These are phyloP conservation scores for Drosera capensis DNA, from an alignment of 148 eudicot genomes.

Conservation along the genomic window DNA sequence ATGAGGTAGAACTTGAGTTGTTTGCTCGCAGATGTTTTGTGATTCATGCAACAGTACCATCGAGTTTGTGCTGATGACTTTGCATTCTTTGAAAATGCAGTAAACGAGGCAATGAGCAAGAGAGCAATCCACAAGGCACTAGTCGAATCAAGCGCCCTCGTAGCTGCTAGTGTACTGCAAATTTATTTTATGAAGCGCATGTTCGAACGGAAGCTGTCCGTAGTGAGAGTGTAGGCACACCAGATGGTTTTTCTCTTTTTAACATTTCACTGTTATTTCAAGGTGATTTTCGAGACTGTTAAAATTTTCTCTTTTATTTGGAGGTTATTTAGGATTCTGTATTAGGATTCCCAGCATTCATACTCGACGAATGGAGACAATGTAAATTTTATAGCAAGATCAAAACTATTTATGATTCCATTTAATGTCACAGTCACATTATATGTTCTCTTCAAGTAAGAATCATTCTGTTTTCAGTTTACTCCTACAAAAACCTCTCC, in stretches of 20 bases:
- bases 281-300: not conserved
- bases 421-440: no score
- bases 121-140: constrained; percentile 74
- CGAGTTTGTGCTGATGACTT: not conserved
- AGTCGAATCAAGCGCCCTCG: constrained; percentile 54
- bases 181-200: constrained; percentile 63
- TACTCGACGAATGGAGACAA: no score
- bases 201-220: constrained; percentile 60
- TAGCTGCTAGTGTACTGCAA: constrained; percentile 65
- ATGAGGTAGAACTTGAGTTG: no score
- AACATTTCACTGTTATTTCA: not conserved
- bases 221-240: constrained; percentile 36
- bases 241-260: not conserved
- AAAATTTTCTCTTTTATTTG: no score
- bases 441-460: no score
- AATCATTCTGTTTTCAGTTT: no score
- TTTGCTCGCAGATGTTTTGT: not conserved
- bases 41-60: not conserved
- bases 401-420: no score
- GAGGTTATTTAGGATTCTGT: no score
- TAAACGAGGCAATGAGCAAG: constrained; percentile 72
- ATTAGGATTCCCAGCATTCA: no score
- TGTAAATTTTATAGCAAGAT: no score
- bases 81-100: constrained; percentile 27
- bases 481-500: no score